Percentiles rank a stretch among this genome's conserved stretches.
These are phyloP conservation scores for Hericium rajendrae DNA, from an alignment of 768 basidiomycete species.

Conservation along the genomic window DNA sequence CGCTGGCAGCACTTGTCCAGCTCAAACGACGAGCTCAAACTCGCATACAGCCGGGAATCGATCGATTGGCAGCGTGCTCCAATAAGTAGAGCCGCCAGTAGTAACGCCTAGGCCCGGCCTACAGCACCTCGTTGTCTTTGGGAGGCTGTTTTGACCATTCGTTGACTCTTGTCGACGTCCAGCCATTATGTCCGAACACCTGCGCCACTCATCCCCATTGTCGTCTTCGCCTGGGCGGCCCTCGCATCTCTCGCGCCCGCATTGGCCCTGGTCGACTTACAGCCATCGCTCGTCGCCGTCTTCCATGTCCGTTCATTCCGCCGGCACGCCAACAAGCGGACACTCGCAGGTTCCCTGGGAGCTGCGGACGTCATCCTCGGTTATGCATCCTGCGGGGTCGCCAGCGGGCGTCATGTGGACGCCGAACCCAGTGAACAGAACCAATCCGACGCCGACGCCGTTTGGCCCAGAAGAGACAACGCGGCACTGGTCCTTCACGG, in stretches of 20 bases:
- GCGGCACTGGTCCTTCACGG: constrained; percentile 58
- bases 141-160: too few relatives aligned
- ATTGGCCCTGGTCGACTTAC: constrained; percentile 48
- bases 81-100: too few relatives aligned
- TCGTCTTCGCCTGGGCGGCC: constrained; percentile 8
- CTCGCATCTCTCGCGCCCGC: constrained; percentile 29
- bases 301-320: constrained; percentile 21
- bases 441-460: constrained; percentile 9
- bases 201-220: constrained; percentile 6
- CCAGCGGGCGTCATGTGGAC: constrained; percentile 15
- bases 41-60: too few relatives aligned
- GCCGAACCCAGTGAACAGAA: constrained; percentile 5
- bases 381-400: constrained; percentile 15
- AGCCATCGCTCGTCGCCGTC: constrained; percentile 24
- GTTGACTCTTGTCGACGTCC: too few relatives aligned
- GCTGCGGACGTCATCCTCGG: constrained; percentile 12
- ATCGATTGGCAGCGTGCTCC: too few relatives aligned
- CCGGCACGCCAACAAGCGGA: constrained; percentile 14
- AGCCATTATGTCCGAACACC: constrained; percentile 4
- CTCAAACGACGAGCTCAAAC: too few relatives aligned
- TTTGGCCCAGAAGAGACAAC: constrained; percentile 36
- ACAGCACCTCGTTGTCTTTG: too few relatives aligned
- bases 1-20: too few relatives aligned
- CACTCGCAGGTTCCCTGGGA: constrained; percentile 18
- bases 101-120: too few relatives aligned